Evolutionary conservation across 169 alveolate species (phyloP), one percentile per base, ranked within the genome.

Genomic region (Plasmodium relictum): DNA sequence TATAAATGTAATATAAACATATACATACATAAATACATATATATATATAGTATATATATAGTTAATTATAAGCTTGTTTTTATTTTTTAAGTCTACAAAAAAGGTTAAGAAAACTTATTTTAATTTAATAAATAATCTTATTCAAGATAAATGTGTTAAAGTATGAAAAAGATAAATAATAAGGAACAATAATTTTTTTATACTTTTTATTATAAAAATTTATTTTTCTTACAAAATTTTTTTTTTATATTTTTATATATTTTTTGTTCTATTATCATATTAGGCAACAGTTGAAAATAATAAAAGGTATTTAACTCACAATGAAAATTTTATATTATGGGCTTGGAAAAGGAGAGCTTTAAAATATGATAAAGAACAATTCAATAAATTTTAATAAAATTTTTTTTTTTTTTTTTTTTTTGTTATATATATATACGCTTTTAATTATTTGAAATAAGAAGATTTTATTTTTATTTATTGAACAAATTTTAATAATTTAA

Each of bases 131-230:
- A 83, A 83, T 26, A 83, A 83, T 31, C 73, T 83, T 14, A 83
- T 83, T 54, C 91, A 83, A 56, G 91, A 83, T 66, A 83, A 83
- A 68, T 83, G 91, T 69, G 91, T 83, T 14, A 83, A 83, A 83
- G 91, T 83, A 62, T 56, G 58, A 61, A 76, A 44, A 12, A 63
- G 22, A 48, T 16, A 45, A 74, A 18, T 18, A 50, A 50, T 52
- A 10, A 12, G 22, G 8, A 54, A 54, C 8, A 12, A 54, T 12
- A 54, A 50, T 54, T 31, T 31, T 31, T 31, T 31, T 31, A 31
- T 31, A 31, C 3, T 31, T 31, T 31, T 31, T 31, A 31, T 31
- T 31, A 31, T 31, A 31, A 31, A 31, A 31, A 31, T 31, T 31
- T 31, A 31, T 31, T 31, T 31, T 31, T 31, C 39, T 31, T 31